A percentile compares a stretch with the other conserved stretches of the same genome.
These are phyloP conservation scores for Yarrowia sp. DNA, from an alignment of 805 yeast species.

Conservation along the genomic window DNA sequence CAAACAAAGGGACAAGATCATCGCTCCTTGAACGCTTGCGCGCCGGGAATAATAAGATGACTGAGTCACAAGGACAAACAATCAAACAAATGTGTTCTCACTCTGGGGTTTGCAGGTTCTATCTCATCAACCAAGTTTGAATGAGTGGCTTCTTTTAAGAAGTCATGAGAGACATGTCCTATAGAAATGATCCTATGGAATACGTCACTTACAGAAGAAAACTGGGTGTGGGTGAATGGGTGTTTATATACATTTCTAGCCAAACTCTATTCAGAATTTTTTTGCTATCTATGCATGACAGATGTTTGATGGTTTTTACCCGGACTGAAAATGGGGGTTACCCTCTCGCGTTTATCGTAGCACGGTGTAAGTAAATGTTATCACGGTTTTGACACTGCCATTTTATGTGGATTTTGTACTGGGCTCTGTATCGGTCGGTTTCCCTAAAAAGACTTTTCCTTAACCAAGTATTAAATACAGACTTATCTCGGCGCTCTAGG, in stretches of 20 bases:
- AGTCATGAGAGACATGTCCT: conserved; percentile 98
- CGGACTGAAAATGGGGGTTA: not conserved
- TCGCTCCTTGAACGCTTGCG: conserved; percentile 67
- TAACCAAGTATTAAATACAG: too few relatives aligned
- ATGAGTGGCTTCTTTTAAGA: conserved; percentile 98
- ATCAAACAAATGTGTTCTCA: conserved; percentile 63
- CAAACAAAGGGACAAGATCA: conserved; percentile 95
- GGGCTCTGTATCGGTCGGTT: too few relatives aligned
- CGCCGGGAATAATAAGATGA: conserved; percentile 28
- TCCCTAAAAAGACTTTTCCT: too few relatives aligned
- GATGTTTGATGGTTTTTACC: not conserved
- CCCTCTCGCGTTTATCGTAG: not conserved
- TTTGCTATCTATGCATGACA: conserved; percentile 6
- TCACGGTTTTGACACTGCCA: too few relatives aligned
- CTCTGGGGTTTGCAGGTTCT: conserved; percentile 92
- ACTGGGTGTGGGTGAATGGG: conserved; percentile 28
- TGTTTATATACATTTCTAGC: not conserved
- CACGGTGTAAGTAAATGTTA: not conserved
- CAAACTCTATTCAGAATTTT: not conserved
- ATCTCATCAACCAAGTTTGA: conserved; percentile 99
- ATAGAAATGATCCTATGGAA: conserved; percentile 99
- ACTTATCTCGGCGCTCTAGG: too few relatives aligned
- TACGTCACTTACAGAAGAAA: conserved; percentile 68
- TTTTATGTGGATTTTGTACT: too few relatives aligned
- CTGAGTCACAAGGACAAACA: conserved; percentile 53